Evolutionary conservation across 495 filamentous ascomycete genomes (phyloP), one percentile per base, ranked within the genome.

Genomic region (Hyaloscypha bicolor): DNA sequence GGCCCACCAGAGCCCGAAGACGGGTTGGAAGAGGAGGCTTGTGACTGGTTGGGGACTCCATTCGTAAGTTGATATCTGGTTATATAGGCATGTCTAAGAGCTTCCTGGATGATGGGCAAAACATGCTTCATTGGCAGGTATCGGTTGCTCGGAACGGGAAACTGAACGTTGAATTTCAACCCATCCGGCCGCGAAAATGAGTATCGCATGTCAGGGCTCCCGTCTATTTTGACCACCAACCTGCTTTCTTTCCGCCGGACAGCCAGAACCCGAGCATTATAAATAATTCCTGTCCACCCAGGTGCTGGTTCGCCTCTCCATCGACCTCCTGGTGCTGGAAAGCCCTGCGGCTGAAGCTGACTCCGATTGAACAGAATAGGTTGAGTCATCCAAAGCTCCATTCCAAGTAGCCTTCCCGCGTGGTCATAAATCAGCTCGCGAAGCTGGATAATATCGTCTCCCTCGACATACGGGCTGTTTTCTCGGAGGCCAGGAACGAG

Each of bases 371-470:
- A 65, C 69, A 9, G 53, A 62, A 21, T 48, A 48, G 9, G 9
- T 14, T 4, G 42, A 48, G 42, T 6, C 16, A 57, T 63, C 71
- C 61, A 51, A 58, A 64, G 14, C 14, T 66, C 62, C 30, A 62
- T 42, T 16, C 62, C 55, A 65, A 66, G 37, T 66, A 68, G 12
- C 68, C 67, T 55, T 55, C 31, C 35, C n/a, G 2, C 53, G 12
- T 60, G 42, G 29, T 64, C 66, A 42, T 68, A 60, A 11, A 70
- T 64, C n/a, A 82, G 59, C 68, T 82, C 79, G 14, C 80, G 76
- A 51, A 82, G 72, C 60, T 76, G 73, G n/a, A 82, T 68, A 48
- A 76, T 61, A 61, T 82, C 80, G 52, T 79, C 80, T 48, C 80
- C 72, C 37, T 80, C 74, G 39, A 82, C 67, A 55, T 75, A 72